These are phyloP conservation scores for Fusarium sp. DNA, from an alignment of 2,329 filamentous ascomycete species.

Conservation along the genomic window DNA sequence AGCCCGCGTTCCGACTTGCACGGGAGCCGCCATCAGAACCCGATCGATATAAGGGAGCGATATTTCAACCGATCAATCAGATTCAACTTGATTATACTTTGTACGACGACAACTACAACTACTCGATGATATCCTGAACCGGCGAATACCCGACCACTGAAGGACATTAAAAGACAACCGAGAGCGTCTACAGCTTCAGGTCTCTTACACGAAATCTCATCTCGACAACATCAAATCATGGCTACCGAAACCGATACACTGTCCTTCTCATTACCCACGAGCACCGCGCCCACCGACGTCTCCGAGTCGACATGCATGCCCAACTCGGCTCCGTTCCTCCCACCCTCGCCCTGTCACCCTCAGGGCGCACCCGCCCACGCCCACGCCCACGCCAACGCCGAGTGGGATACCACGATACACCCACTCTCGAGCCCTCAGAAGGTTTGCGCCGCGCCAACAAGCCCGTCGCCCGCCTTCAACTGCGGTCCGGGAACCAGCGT, in stretches of 20 bases:
- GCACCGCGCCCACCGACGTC: constrained; percentile 48
- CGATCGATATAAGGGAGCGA: constrained; percentile 2
- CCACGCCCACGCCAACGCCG: constrained; percentile 9
- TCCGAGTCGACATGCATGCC: constrained; percentile 46
- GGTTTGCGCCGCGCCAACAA: constrained; percentile 13
- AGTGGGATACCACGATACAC: constrained; percentile 49
- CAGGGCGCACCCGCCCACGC: constrained; percentile 15
- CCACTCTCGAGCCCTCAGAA: constrained; percentile 29
- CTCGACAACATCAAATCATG: constrained; percentile 34
- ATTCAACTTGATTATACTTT: neutral
- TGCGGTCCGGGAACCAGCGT: constrained; percentile 7
- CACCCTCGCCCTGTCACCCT: constrained; percentile 26
- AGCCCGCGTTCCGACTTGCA: constrained; percentile 20
- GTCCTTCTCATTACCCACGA: constrained; percentile 48
- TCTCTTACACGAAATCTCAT: neutral
- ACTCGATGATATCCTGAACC: constrained; percentile 30
- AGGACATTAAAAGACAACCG: constrained; percentile 7
- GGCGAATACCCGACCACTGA: neutral
- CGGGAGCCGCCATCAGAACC: neutral
- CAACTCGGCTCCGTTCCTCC: constrained; percentile 28
- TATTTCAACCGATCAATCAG: constrained; percentile 3
- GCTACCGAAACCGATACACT: constrained; percentile 50
- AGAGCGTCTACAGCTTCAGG: constrained; percentile 20
- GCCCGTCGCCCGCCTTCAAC: neutral
- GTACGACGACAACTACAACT: neutral